Base-by-base conservation (phyloP, 768 basidiomycete genomes). In the Sistotremastrum niveocremeum region DNA sequence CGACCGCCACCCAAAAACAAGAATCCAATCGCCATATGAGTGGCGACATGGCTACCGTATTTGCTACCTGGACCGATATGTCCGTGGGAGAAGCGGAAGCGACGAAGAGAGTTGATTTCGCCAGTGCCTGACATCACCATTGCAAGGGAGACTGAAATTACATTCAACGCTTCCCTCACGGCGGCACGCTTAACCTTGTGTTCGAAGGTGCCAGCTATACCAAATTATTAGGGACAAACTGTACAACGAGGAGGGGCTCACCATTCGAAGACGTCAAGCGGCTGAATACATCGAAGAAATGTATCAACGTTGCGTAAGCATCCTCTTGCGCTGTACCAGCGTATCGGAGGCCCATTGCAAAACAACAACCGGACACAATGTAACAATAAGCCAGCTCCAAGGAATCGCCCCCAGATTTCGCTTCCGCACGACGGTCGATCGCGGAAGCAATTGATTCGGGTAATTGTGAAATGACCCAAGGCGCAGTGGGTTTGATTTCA, bases 61-160 rank as follows among this genome's bases (percentile, higher is more conserved):
- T 82, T 77, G 68, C 81, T 77, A 10, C 71, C 70, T 2, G 54
- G 51, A 33, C 48, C 39, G n/a, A 49, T 37, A 39, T 76, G 76
- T 29, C 91, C 94, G 56, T 89, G 97, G 6, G 85, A 79, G 60
- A 87, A 84, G 12, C 95, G 76, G 8, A 98, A 71, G 20, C 91
- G 75, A 12, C 88, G 77, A 11, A 98, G 68, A 53, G 86, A 88
- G 46, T 82, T 84, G 42, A 97, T 76, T 60, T 98, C 91, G 3
- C 95, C 95, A 0, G 91, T 94, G 7, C 95, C 95, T 2, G 94
- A 90, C 88, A 98, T 94, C 38, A 98, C 84, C 74, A 94, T 84
- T 57, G 85, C 80, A 33, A 95, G 65, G 1, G 91, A 71, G 34
- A 95, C 71, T 0, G 87, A 84, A 46, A 98, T 83, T 37, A 93